phyloP scores from a whole-genome alignment of 257 asterid species.

The Euphrasia confusa region DNA sequence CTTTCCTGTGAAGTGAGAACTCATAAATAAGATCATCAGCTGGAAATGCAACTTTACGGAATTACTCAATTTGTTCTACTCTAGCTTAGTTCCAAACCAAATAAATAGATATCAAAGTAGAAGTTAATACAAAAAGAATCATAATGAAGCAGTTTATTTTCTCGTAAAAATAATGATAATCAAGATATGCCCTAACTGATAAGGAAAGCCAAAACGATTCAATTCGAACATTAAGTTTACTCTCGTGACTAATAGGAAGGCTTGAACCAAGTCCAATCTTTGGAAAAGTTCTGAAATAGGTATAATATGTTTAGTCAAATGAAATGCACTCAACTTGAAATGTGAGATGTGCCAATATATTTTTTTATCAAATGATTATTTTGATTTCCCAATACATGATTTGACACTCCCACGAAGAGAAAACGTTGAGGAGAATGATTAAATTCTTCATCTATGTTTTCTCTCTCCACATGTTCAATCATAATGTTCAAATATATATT shows the following conservation, averaged over 20 bases:
- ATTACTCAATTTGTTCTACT: too few species aligned
- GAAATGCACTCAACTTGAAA: not conserved
- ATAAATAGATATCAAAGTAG: conserved; percentile 1
- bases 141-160: not conserved
- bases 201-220: not conserved
- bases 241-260: not conserved
- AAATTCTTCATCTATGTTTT: not conserved
- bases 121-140: not conserved
- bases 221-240: not conserved
- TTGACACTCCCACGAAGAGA: not conserved
- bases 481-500: too few species aligned
- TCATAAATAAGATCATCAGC: too few species aligned
- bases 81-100: not conserved
- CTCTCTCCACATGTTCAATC: too few species aligned
- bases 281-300: not conserved
- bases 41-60: too few species aligned
- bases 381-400: not conserved
- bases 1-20: too few species aligned
- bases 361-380: not conserved
- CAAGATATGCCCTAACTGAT: not conserved
- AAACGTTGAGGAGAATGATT: not conserved
- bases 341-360: not conserved
- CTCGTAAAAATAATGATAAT: not conserved
- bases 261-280: not conserved
- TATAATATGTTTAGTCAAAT: not conserved